phyloP scores from a whole-genome alignment of 352 stramenopile genomes.

The Pythium aristosporum region DNA sequence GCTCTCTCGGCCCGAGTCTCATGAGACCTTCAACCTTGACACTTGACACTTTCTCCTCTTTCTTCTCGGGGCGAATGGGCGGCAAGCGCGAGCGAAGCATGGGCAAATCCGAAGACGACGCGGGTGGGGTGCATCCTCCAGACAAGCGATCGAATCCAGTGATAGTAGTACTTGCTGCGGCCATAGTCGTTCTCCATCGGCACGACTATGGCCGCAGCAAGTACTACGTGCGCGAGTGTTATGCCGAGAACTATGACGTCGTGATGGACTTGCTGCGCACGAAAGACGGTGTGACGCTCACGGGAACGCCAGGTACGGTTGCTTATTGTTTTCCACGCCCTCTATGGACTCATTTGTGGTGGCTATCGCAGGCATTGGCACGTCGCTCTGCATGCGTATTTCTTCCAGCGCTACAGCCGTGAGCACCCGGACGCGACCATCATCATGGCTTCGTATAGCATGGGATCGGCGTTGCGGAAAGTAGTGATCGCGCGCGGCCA shows the following conservation, averaged over 20 bases:
- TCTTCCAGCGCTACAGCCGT: constrained; percentile 10
- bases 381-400: constrained; percentile 16
- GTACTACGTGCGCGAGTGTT: constrained; percentile 10
- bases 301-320: constrained; percentile 1
- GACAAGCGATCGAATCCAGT: too few relatives aligned
- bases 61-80: too few relatives aligned
- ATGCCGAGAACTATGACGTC: constrained; percentile 5
- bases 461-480: not conserved
- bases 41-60: too few relatives aligned
- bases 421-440: not conserved
- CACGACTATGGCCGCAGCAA: too few relatives aligned
- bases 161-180: too few relatives aligned
- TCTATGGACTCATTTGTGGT: not conserved
- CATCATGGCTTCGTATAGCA: not conserved
- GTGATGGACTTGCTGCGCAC: not conserved
- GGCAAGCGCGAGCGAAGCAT: not conserved
- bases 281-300: not conserved
- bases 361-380: constrained; percentile 8
- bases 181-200: too few relatives aligned
- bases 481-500: not conserved
- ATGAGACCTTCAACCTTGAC: too few relatives aligned
- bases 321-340: not conserved
- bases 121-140: not conserved
- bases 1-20: too few relatives aligned
- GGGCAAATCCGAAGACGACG: not conserved